These are phyloP conservation scores for Trametes villosa DNA, from an alignment of 768 basidiomycete species.

Conservation along the genomic window DNA sequence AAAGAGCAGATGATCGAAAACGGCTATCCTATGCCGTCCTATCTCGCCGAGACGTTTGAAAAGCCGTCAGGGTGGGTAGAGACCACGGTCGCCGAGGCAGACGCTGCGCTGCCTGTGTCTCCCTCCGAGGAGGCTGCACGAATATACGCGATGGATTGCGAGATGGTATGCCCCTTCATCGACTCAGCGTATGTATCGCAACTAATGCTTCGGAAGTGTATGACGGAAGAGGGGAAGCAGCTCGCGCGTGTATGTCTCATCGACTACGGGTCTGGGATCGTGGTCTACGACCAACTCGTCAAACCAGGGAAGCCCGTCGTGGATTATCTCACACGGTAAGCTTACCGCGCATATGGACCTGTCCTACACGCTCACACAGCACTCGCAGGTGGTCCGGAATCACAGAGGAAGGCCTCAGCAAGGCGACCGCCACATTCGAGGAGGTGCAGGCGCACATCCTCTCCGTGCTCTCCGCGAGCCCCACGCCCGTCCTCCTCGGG, in stretches of 20 bases:
- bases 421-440: conserved; percentile 76
- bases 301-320: conserved; percentile 82
- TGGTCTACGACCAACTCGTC: conserved; percentile 88
- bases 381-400: conserved; percentile 86
- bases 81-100: conserved; percentile 42
- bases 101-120: conserved; percentile 43
- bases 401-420: conserved; percentile 69
- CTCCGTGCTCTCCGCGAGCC: conserved; percentile 58
- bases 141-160: conserved; percentile 92
- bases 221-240: conserved; percentile 89
- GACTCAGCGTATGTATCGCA: background rate
- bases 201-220: conserved; percentile 55
- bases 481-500: conserved; percentile 82
- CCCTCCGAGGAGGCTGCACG: conserved; percentile 42
- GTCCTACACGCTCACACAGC: background rate
- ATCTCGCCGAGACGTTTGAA: conserved; percentile 73
- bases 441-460: conserved; percentile 78
- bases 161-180: conserved; percentile 74
- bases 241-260: conserved; percentile 85
- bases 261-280: conserved; percentile 70
- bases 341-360: background rate
- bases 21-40: conserved; percentile 88
- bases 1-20: conserved; percentile 92
- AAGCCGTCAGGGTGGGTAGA: conserved; percentile 80
- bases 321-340: conserved; percentile 91